Evolutionary conservation across 495 filamentous ascomycete genomes (phyloP), one percentile per base, ranked within the genome.

Genomic region (Penicillium diatomitis): DNA sequence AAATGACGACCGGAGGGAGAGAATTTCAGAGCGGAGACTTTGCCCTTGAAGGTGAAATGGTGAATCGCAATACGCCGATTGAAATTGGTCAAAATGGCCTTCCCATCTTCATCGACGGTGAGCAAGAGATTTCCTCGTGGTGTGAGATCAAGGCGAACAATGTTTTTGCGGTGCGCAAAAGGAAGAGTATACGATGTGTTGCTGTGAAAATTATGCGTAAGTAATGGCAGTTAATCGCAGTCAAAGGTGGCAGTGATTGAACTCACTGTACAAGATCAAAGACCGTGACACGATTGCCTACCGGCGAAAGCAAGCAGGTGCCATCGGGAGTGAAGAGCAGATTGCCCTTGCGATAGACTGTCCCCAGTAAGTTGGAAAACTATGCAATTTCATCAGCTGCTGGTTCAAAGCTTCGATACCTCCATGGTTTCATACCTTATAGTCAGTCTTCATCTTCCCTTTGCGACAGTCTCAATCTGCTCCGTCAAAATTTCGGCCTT

Each of bases 281-380:
- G 43, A 96, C 86, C 2, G 92, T 87, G 44, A 98, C 88, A 60
- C 88, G 75, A 71, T 97, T 98, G 59, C 92, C 92, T 47, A 98
- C 94, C 28, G 92, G 92, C n/a, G 94, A 97, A 53, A 92, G 84
- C 40, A 98, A 77, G 68, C 87, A 90, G 55, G 86, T 91, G 55
- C 92, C 92, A 81, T 98, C 92, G 55, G 90, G 91, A 58, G 87
- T 94, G 74, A 96, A 98, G 56, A 95, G 79, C 50, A 98, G 79
- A 65, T 96, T 97, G 67, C 94, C 92, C 76, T 86, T 87, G 71
- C 88, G 86, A 74, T 96, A 98, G 56, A 98, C 92, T 56, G 90
- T 98, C 52, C 92, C 94, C 56, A 98, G 80, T 56, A 96, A 75
- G 64, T 95, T 95, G 65, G 87, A 92, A 71, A 95, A 96, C 87